Evolutionary conservation across 2,329 filamentous ascomycete genomes (phyloP).

Genomic region (Herpomyces periplanetae): DNA sequence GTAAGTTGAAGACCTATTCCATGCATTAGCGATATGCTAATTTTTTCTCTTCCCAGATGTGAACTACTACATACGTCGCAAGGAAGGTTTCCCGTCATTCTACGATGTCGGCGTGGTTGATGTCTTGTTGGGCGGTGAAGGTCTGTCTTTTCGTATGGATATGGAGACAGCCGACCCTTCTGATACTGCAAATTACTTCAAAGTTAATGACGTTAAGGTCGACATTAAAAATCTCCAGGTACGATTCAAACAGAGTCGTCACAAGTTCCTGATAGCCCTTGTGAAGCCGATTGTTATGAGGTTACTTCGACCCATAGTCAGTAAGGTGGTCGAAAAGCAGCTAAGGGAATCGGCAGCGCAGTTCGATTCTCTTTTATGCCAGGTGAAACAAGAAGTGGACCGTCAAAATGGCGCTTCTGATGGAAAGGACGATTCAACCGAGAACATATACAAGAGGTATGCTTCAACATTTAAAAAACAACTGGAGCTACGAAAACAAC

Average conservation of each 20-base stretch:
- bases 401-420: conserved; percentile 20
- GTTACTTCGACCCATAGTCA: conserved; percentile 39
- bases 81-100: conserved; percentile 60
- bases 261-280: conserved; percentile 54
- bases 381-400: conserved; percentile 48
- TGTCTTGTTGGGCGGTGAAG: conserved; percentile 46
- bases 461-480: conserved; percentile 30
- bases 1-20: conserved; percentile 4
- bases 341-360: conserved; percentile 46
- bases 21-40: background rate
- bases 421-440: conserved; percentile 21
- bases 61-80: conserved; percentile 75
- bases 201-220: conserved; percentile 56
- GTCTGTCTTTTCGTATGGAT: conserved; percentile 67
- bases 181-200: conserved; percentile 56
- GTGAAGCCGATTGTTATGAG: conserved; percentile 62
- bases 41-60: conserved; percentile 16
- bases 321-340: conserved; percentile 58
- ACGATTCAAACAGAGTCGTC: conserved; percentile 71
- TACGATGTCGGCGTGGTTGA: conserved; percentile 63
- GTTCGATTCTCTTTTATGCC: conserved; percentile 27
- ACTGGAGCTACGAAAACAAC: conserved; percentile 31
- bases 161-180: conserved; percentile 37
- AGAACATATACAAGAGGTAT: conserved; percentile 63
- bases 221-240: conserved; percentile 28